Percentiles rank a stretch among this genome's conserved stretches.
phyloP scores from a whole-genome alignment of 2,329 filamentous ascomycete genomes.

The Talaromyces piceae region DNA sequence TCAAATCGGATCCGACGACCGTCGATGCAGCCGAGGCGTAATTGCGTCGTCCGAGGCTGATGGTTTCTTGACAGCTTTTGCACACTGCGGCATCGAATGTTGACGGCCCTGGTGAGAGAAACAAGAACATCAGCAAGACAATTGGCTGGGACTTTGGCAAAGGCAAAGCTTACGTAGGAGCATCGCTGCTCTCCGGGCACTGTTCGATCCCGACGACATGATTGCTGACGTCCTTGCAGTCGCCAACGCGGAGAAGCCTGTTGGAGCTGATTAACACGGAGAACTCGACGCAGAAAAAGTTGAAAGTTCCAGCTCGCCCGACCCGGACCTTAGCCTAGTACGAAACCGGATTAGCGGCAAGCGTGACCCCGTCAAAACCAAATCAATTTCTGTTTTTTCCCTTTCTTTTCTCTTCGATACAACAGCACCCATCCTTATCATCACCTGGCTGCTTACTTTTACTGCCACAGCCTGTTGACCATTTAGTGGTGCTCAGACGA shows the following conservation, averaged over 20 bases:
- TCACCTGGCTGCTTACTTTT: conserved; percentile 62
- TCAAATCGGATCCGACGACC: conserved; percentile 25
- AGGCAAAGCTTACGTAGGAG: conserved; percentile 28
- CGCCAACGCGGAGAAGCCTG: conserved; percentile 13
- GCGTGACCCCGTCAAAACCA: conserved; percentile 17
- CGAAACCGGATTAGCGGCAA: conserved; percentile 17
- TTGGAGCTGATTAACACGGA: too few species aligned
- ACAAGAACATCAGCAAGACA: background rate
- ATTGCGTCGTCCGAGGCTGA: conserved; percentile 32
- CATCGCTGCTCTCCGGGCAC: conserved; percentile 33
- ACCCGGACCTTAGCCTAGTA: conserved; percentile 18
- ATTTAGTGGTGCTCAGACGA: conserved; percentile 85
- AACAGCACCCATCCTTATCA: conserved; percentile 87
- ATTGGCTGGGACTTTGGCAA: background rate
- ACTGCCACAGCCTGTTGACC: conserved; percentile 72
- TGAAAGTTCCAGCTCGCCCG: conserved; percentile 17
- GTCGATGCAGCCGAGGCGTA: conserved; percentile 31
- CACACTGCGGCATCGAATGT: conserved; percentile 34
- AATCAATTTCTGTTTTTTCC: conserved; percentile 17
- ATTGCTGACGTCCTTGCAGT: conserved; percentile 14
- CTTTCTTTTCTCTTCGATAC: conserved; percentile 30
- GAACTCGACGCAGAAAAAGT: conserved; percentile 38
- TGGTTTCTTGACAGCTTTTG: conserved; percentile 37
- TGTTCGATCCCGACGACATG: conserved; percentile 37
- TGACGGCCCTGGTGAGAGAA: conserved; percentile 20